Evolutionary conservation across 2,329 filamentous ascomycete species (phyloP), one percentile per base, ranked within the genome.

Genomic region (Epicoccum sorghinum): DNA sequence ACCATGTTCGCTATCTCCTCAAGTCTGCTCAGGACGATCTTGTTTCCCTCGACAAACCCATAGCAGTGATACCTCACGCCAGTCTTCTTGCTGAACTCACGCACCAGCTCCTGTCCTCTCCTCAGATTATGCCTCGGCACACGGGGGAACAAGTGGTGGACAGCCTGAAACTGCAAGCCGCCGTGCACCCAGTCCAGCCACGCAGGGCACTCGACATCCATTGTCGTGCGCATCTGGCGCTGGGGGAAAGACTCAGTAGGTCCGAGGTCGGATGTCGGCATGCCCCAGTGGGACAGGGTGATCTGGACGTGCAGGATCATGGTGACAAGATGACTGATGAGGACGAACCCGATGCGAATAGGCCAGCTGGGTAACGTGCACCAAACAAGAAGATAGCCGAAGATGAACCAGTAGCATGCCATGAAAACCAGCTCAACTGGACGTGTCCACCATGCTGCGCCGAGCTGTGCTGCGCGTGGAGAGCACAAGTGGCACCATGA

Each of bases 121-220:
- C 91, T 86, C 46, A 96, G 82, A 72, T 96, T 96, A 73, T 96
- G 91, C 37, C 91, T 82, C 8, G 92, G 92, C 58, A 96, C 86
- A 9, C 91, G 84, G 1, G 91, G 91, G 70, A 88, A 96, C 22
- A 96, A 78, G 70, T 96, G 91, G 69, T 96, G 91, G 46, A 96
- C 88, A 7, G 88, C 91, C 74, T 96, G 91, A 75, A 96, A 96
- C 73, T 96, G 92, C 58, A 96, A 78, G 4, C 91, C 92, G 22
- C 91, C 91, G 65, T 96, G 91, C 74, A 96, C 84, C 70, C 92
- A 96, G 70, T 96, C 91, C 10, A 96, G 80, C 91, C 92, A 96
- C 10, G 83, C 80, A 0, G 91, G 90, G 69, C 91, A 96, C 70
- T 95, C 91, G 22, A 96, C 87, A 60, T 96, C 91, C 91, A 96